Percentiles rank a stretch among this genome's conserved stretches.
Evolutionary conservation across 805 yeast species (phyloP).

Genomic region (Diddensiella santjacobensis): DNA sequence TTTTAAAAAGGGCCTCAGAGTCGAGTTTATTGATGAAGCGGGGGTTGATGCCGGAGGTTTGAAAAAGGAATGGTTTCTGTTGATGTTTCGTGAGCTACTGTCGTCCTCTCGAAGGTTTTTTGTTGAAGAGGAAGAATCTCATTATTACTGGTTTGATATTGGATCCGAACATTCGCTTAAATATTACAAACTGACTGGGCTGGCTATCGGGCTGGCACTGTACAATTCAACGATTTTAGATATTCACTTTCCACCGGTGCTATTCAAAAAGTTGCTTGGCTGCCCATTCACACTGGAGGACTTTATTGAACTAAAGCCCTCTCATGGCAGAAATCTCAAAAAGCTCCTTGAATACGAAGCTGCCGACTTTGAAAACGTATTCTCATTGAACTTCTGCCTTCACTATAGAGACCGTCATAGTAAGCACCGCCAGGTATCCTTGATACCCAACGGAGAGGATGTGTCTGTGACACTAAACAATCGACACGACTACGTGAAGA

Average conservation of each 20-base stretch:
- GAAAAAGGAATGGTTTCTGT: slow-evolving; percentile 87
- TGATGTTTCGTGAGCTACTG: slow-evolving; percentile 67
- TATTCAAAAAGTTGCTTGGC: slow-evolving; percentile 69
- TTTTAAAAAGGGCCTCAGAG: slow-evolving; percentile 67
- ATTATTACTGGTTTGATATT: slow-evolving; percentile 65
- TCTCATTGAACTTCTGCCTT: slow-evolving; percentile 62
- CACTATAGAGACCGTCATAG: slow-evolving; percentile 45
- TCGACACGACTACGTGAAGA: slow-evolving; percentile 55
- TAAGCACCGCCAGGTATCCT: slow-evolving; percentile 47
- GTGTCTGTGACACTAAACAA: slow-evolving; percentile 57
- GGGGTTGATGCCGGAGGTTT: slow-evolving; percentile 97
- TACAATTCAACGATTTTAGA: slow-evolving; percentile 87
- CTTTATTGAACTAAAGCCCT: slow-evolving; percentile 65
- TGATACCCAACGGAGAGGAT: slow-evolving; percentile 56
- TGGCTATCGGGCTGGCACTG: slow-evolving; percentile 82
- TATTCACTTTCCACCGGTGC: slow-evolving; percentile 66
- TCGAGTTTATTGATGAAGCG: slow-evolving; percentile 82
- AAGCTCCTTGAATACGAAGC: slow-evolving; percentile 43
- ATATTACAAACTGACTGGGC: slow-evolving; percentile 71
- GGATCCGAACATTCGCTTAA: slow-evolving; percentile 21
- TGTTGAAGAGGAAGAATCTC: slow-evolving; percentile 60
- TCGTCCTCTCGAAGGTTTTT: slow-evolving; percentile 67
- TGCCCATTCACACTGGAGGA: slow-evolving; percentile 58
- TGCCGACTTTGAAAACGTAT: slow-evolving; percentile 42
- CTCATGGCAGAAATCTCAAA: slow-evolving; percentile 50